These are phyloP conservation scores for Mrakia hoshinonis DNA, from an alignment of 768 basidiomycete genomes.

Conservation along the genomic window DNA sequence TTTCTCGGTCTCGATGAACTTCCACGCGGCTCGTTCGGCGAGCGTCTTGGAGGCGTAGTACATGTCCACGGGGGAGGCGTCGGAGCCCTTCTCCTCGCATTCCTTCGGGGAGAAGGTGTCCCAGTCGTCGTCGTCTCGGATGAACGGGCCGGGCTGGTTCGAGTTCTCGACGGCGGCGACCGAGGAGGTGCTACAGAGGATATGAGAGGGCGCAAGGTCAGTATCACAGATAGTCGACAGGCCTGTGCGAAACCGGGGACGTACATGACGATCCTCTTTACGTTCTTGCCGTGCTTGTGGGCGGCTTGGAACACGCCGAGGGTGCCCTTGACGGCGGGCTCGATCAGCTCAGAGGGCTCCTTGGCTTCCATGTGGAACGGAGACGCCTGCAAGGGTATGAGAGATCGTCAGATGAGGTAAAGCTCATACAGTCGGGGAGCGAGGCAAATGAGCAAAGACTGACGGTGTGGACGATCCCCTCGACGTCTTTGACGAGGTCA, in stretches of 20 bases:
- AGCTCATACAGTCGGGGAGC: background rate
- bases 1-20: slow-evolving; percentile 35
- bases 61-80: slow-evolving; percentile 44
- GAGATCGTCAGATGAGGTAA: background rate
- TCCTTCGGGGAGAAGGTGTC: slow-evolving; percentile 39
- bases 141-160: background rate
- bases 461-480: slow-evolving; percentile 48
- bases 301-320: slow-evolving; percentile 47
- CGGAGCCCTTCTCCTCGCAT: slow-evolving; percentile 48
- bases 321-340: slow-evolving; percentile 65
- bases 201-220: background rate
- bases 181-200: background rate
- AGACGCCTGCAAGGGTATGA: background rate
- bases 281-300: slow-evolving; percentile 33
- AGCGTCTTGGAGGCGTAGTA: slow-evolving; percentile 52
- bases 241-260: background rate
- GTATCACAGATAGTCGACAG: background rate
- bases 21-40: slow-evolving; percentile 57
- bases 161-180: background rate
- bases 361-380: slow-evolving; percentile 37
- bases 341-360: slow-evolving; percentile 48
- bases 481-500: slow-evolving; percentile 65
- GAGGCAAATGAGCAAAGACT: background rate
- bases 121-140: background rate
- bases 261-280: slow-evolving; percentile 54